Evolutionary conservation across 164 flowering plant species (phyloP), one percentile per base, ranked within the genome.

Genomic region (Malania oleifera): DNA sequence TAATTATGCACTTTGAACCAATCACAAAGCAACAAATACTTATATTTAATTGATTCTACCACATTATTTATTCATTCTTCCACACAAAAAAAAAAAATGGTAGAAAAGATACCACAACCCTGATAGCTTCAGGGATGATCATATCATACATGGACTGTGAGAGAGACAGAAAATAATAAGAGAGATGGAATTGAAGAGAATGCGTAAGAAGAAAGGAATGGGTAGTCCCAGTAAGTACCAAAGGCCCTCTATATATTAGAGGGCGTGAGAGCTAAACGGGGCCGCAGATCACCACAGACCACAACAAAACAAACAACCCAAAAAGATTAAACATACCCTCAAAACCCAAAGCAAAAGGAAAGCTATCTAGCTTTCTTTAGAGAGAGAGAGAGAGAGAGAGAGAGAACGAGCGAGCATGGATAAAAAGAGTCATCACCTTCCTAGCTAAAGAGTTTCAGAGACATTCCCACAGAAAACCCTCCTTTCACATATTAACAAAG

Each of bases 191-290:
- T n/a, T n/a, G n/a, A n/a, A 57, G 47, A 74, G 78, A 77, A 72
- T 85, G 92, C 82, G 92, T 88, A 80, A 82, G 77, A 75, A 77
- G 79, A 77, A 84, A 84, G 88, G 77, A 86, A 84, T 83, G 81
- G 71, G 37, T 70, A 59, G 14, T 8, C 55, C 52, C 59, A 34
- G 34, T 54, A 6, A 71, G 65, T 65, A 65, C 73, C 55, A 41
- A 69, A 65, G 38, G 20, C 64, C 56, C 67, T 43, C 40, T 57
- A 56, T 29, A n/a, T 27, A 41, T 29, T 34, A 45, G 40, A 45
- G 19, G 41, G 51, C 20, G 52, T 37, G 18, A 18, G 29, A 64
- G 20, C 18, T 11, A 19, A 6, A 9, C 2, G 47, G 10, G 29
- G n/a, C 38, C 52, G 27, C 11, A 24, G 9, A 23, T 14, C 6